Conservation (phyloP, 1,284 basidiomycete genomes). For the Microbotryum scabiosae region DNA sequence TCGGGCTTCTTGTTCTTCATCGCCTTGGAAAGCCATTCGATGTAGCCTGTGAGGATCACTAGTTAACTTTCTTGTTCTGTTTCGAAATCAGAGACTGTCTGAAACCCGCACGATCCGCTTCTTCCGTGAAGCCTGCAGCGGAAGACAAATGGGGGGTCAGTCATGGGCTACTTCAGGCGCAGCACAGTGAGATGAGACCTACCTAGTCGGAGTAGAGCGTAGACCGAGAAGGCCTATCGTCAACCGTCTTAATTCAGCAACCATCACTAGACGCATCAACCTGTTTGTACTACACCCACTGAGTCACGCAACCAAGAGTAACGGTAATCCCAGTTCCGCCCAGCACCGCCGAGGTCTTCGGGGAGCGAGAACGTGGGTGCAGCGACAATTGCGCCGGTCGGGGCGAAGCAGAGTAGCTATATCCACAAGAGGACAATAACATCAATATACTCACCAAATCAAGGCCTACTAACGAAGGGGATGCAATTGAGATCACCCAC, state of each 20-base stretch:
- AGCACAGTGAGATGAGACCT: too few species aligned
- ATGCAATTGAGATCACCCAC: slow-evolving; percentile 5
- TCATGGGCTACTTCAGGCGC: too few species aligned
- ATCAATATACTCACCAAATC: not conserved
- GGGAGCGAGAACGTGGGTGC: slow-evolving; percentile 88
- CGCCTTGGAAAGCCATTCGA: slow-evolving; percentile 47
- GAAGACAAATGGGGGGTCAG: too few species aligned
- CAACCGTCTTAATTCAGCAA: too few species aligned
- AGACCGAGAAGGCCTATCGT: slow-evolving; percentile 65
- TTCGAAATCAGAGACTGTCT: not conserved
- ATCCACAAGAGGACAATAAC: too few species aligned
- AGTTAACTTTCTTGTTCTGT: slow-evolving; percentile 18
- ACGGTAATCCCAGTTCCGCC: slow-evolving; percentile 60
- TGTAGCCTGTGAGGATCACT: slow-evolving; percentile 52
- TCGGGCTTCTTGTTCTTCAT: slow-evolving; percentile 53
- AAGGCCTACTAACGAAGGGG: slow-evolving; percentile 5
- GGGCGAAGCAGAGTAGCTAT: slow-evolving; percentile 67
- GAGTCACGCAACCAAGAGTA: slow-evolving; percentile 67
- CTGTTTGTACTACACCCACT: too few species aligned
- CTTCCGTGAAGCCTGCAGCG: slow-evolving; percentile 60
- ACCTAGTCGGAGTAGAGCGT: slow-evolving; percentile 74
- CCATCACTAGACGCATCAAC: too few species aligned
- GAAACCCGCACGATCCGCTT: slow-evolving; percentile 60
- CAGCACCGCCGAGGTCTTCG: slow-evolving; percentile 71
- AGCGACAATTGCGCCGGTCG: slow-evolving; percentile 77